phyloP scores from a whole-genome alignment of 768 basidiomycete genomes.

The Xanthoconium purpureum region DNA sequence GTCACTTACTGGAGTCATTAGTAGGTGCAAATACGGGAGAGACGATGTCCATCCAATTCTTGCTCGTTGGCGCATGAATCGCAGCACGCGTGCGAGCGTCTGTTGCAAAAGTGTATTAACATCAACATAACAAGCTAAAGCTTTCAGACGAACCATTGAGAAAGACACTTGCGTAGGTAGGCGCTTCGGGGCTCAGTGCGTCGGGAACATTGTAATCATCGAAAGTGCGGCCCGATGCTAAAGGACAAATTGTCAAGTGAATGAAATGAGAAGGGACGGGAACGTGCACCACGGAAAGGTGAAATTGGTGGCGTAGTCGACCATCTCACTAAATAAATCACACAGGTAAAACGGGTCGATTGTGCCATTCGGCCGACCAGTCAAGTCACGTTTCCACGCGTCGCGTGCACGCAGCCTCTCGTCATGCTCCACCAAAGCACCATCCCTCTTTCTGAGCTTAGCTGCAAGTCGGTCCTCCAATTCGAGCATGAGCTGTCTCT shows the following conservation, averaged over 20 bases:
- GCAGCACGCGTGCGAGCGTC: slow-evolving; percentile 52
- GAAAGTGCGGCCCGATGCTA: slow-evolving; percentile 31
- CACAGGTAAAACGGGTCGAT: slow-evolving; percentile 66
- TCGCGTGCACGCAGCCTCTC: slow-evolving; percentile 21
- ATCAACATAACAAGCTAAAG: slow-evolving; percentile 55
- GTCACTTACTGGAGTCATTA: slow-evolving; percentile 12
- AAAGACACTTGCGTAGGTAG: slow-evolving; percentile 50
- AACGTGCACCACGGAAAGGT: slow-evolving; percentile 56
- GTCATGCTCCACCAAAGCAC: slow-evolving; percentile 6
- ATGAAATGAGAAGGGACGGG: not conserved
- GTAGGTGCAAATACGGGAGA: slow-evolving; percentile 23
- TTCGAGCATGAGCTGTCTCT: slow-evolving; percentile 12
- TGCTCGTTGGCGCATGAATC: slow-evolving; percentile 67
- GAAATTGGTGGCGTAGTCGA: slow-evolving; percentile 69
- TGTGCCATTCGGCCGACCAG: slow-evolving; percentile 49
- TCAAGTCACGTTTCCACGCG: slow-evolving; percentile 46
- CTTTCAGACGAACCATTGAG: slow-evolving; percentile 47
- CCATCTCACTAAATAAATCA: slow-evolving; percentile 54
- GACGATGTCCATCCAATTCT: slow-evolving; percentile 37
- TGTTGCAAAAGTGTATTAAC: slow-evolving; percentile 18
- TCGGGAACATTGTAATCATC: slow-evolving; percentile 50
- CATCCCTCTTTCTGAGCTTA: slow-evolving; percentile 7
- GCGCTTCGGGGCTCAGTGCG: slow-evolving; percentile 41
- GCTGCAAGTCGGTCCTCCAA: not conserved
- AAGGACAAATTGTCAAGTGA: not conserved